Evolutionary conservation across 2,329 filamentous ascomycete species (phyloP).

Genomic region (Geoglossum cookeanum): DNA sequence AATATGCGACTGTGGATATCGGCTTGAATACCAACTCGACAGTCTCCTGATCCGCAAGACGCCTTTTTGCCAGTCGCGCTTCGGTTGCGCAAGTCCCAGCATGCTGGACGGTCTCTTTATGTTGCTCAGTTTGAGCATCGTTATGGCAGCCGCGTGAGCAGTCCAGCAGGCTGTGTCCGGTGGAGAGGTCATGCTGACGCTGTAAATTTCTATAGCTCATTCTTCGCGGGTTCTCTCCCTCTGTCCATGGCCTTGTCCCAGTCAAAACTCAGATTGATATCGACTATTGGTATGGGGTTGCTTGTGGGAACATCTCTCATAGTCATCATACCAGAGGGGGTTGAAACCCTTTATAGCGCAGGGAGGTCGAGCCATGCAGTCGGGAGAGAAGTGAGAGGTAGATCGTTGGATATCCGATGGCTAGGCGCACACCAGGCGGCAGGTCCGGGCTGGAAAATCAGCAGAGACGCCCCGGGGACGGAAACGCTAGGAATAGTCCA

Average conservation of each 20-base stretch:
- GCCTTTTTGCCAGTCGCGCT: background rate
- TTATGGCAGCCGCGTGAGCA: constrained; percentile 45
- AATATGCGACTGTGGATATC: background rate
- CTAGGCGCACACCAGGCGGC: background rate
- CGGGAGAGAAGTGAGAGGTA: background rate
- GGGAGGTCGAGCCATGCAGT: constrained; percentile 12
- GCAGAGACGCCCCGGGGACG: background rate
- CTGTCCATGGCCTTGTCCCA: constrained; percentile 74
- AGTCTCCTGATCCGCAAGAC: background rate
- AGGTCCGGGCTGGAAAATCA: background rate
- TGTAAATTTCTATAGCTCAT: constrained; percentile 46
- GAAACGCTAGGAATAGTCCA: background rate
- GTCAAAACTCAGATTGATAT: constrained; percentile 73
- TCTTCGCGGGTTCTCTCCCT: constrained; percentile 78
- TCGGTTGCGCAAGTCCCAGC: constrained; percentile 3
- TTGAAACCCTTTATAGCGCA: constrained; percentile 66
- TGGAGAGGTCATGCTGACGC: background rate
- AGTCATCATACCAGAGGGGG: constrained; percentile 91
- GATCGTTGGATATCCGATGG: constrained; percentile 1
- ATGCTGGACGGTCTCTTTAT: constrained; percentile 46
- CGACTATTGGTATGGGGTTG: constrained; percentile 81
- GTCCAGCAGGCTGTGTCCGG: constrained; percentile 2
- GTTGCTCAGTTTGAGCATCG: constrained; percentile 41
- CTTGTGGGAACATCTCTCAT: constrained; percentile 89
- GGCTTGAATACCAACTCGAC: background rate